Conservation (phyloP, 805 yeast species). For the Starmerella tilneyi region DNA sequence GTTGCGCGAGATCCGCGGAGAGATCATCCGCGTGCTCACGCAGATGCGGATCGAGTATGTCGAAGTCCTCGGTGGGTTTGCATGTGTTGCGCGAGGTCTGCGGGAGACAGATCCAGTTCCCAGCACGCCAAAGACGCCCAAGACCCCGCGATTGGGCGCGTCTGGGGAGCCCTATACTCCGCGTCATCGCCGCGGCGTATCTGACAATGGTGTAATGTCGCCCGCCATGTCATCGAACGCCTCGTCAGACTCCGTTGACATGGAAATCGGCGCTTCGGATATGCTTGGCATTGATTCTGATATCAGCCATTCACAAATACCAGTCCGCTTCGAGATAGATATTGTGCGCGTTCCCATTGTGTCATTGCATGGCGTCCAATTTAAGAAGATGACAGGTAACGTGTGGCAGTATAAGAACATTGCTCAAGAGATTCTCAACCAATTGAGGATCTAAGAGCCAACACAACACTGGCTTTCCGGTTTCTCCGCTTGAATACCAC, state of each 20-base stretch:
- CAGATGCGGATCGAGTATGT: slow-evolving; percentile 69
- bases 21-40: slow-evolving; percentile 64
- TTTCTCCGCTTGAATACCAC: not conserved
- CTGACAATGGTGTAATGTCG: slow-evolving; percentile 19
- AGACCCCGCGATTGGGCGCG: not conserved
- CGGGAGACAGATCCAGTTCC: slow-evolving; percentile 9
- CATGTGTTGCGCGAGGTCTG: slow-evolving; percentile 52
- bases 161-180: slow-evolving; percentile 13
- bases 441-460: slow-evolving; percentile 45
- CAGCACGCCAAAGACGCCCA: slow-evolving; percentile 18
- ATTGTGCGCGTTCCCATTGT: slow-evolving; percentile 86
- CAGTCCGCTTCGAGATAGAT: slow-evolving; percentile 80
- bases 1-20: slow-evolving; percentile 74
- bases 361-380: slow-evolving; percentile 86
- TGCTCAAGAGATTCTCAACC: slow-evolving; percentile 72
- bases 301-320: slow-evolving; percentile 33
- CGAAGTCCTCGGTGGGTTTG: slow-evolving; percentile 89
- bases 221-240: slow-evolving; percentile 14
- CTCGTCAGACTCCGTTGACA: slow-evolving; percentile 28
- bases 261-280: slow-evolving; percentile 32
- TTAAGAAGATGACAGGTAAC: slow-evolving; percentile 85
- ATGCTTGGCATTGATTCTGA: slow-evolving; percentile 30
- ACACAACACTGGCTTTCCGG: not conserved
- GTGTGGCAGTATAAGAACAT: slow-evolving; percentile 90
- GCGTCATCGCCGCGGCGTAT: slow-evolving; percentile 18